Evolutionary conservation across 2,329 filamentous ascomycete species (phyloP).

Genomic region (Cytospora mali): DNA sequence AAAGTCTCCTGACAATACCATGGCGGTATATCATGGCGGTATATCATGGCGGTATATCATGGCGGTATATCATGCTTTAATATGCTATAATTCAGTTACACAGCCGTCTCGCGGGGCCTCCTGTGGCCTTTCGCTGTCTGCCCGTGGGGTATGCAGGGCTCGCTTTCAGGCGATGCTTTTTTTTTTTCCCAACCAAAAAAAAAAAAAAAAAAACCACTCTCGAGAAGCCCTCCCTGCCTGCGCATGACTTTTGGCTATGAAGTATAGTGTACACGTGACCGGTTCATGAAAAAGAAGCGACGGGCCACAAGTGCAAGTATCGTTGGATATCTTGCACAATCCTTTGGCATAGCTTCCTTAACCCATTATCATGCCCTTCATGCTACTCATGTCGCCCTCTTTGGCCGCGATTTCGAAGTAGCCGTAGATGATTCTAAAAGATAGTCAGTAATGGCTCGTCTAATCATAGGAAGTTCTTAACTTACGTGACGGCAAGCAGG

Average conservation of each 20-base stretch:
- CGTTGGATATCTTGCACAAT: background rate
- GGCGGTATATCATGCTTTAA: constrained; percentile 23
- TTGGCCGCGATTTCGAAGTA: constrained; percentile 99
- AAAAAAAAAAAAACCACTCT: no score
- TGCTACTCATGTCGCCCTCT: constrained; percentile 89
- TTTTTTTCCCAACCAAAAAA: constrained; percentile 26
- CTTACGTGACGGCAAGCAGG: constrained; percentile 96
- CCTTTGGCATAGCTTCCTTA: constrained; percentile 41
- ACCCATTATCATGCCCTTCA: constrained; percentile 74
- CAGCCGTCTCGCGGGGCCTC: constrained; percentile 11
- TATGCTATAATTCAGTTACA: constrained; percentile 24
- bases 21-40: constrained; percentile 23
- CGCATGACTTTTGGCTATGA: constrained; percentile 18
- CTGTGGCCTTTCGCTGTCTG: constrained; percentile 1
- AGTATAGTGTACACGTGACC: constrained; percentile 26
- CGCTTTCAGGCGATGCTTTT: constrained; percentile 22
- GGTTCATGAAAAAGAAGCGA: constrained; percentile 2
- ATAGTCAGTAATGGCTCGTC: constrained; percentile 40
- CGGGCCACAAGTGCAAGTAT: constrained; percentile 12
- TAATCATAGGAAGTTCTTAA: constrained; percentile 35
- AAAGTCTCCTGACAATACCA: constrained; percentile 8
- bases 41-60: no score
- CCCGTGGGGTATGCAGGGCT: background rate
- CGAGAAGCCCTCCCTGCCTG: constrained; percentile 16
- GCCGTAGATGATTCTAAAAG: constrained; percentile 87